Conservation (phyloP, 176 grass and related monocot species). For the Secale cereale region DNA sequence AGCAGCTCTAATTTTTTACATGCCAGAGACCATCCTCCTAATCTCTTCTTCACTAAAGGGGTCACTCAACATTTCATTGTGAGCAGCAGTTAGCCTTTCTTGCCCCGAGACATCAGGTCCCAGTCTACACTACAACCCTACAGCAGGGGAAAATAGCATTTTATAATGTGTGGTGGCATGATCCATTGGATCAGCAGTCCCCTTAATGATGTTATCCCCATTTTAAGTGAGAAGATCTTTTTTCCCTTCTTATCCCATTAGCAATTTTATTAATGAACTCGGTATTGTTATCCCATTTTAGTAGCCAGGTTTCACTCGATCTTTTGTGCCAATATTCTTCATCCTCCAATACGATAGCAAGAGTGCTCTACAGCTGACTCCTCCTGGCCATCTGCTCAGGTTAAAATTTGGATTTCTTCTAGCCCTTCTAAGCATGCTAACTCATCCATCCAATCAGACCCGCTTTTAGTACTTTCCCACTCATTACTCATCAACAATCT, state of each 20-base stretch:
- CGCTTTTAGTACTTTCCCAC: neutral
- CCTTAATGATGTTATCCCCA: neutral
- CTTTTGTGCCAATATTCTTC: rapidly evolving
- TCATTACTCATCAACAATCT: neutral
- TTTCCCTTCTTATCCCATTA: neutral
- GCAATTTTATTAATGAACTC: neutral
- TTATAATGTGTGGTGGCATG: neutral
- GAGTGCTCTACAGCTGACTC: rapidly evolving
- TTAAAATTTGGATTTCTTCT: neutral
- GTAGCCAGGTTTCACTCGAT: rapidly evolving
- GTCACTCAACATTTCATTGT: neutral
- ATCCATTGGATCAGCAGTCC: no score
- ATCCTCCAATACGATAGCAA: rapidly evolving
- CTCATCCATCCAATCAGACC: neutral
- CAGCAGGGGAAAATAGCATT: neutral
- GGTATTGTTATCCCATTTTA: neutral
- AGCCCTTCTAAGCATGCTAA: neutral
- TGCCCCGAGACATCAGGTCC: neutral
- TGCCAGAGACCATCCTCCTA: rapidly evolving
- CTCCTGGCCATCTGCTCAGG: neutral
- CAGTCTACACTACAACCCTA: rapidly evolving
- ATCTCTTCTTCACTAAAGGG: neutral
- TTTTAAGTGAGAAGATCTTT: rapidly evolving
- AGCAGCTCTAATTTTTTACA: neutral
- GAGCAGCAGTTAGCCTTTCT: neutral